These are phyloP conservation scores for Lasiosphaeris hirsuta DNA, from an alignment of 495 filamentous ascomycete genomes.

Conservation along the genomic window DNA sequence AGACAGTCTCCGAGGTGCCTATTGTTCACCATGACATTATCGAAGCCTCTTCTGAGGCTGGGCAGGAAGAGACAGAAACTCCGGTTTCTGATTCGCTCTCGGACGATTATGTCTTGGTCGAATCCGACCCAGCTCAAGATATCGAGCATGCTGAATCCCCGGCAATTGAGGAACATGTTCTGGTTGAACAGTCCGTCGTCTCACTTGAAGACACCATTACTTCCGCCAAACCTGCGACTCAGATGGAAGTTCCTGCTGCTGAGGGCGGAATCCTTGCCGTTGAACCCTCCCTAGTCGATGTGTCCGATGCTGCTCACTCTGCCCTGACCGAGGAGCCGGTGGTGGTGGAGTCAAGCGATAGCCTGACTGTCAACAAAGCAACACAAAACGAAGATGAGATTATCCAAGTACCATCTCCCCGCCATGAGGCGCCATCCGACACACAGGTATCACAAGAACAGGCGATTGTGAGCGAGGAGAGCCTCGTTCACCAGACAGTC, in stretches of 20 bases:
- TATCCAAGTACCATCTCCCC: too few relatives aligned
- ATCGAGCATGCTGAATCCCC: constrained; percentile 6
- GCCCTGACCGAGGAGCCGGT: constrained; percentile 2
- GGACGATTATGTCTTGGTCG: constrained; percentile 25
- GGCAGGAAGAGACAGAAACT: background rate
- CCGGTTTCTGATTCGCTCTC: constrained; percentile 9
- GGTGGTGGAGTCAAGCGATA: background rate
- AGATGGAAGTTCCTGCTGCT: background rate
- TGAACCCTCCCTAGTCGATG: background rate
- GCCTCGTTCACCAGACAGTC: too few relatives aligned
- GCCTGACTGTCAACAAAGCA: background rate
- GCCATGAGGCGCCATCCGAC: too few relatives aligned
- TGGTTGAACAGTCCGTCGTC: constrained; percentile 15
- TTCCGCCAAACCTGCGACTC: constrained; percentile 3
- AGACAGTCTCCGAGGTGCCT: background rate
- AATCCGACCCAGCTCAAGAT: constrained; percentile 12
- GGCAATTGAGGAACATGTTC: constrained; percentile 11
- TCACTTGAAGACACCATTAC: constrained; percentile 14
- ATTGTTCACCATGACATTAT: background rate
- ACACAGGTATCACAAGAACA: too few relatives aligned
- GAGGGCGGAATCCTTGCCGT: background rate
- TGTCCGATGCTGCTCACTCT: constrained; percentile 2
- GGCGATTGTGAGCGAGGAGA: too few relatives aligned
- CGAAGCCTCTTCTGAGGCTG: background rate
- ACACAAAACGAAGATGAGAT: background rate